Evolutionary conservation across 257 asterid species (phyloP).

Genomic region (Solanum microdontum): DNA sequence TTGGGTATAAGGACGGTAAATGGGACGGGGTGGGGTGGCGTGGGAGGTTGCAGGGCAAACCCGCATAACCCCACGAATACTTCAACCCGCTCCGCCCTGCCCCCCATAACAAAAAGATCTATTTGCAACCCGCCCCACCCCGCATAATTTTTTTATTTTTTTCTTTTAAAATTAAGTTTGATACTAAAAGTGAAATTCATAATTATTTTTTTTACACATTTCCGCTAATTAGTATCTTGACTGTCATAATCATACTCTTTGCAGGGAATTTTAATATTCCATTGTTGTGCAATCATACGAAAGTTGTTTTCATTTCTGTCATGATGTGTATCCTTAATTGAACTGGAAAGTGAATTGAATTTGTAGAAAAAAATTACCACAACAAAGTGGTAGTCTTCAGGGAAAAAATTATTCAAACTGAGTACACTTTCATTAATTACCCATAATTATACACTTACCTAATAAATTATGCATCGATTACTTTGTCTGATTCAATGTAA

Average conservation of each 20-base stretch:
- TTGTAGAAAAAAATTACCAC: background rate
- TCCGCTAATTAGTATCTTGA: background rate
- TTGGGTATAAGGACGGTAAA: background rate
- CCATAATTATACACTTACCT: background rate
- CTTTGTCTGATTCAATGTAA: background rate
- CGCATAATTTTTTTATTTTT: background rate
- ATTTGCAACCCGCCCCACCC: background rate
- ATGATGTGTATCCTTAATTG: background rate
- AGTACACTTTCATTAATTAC: background rate
- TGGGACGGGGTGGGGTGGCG: background rate
- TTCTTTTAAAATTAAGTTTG: background rate
- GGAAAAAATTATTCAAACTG: background rate
- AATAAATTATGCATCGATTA: background rate
- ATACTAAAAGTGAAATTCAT: background rate
- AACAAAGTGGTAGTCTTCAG: background rate
- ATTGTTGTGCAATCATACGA: background rate
- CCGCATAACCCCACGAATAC: background rate
- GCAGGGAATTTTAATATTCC: background rate
- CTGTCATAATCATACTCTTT: background rate
- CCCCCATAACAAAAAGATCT: background rate
- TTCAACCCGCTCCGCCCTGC: background rate
- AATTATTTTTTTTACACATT: background rate
- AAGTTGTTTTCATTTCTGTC: background rate
- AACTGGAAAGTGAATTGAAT: background rate
- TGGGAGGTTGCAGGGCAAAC: background rate